phyloP scores from a whole-genome alignment of 2,329 filamentous ascomycete species.

The Botrytis galanthina region DNA sequence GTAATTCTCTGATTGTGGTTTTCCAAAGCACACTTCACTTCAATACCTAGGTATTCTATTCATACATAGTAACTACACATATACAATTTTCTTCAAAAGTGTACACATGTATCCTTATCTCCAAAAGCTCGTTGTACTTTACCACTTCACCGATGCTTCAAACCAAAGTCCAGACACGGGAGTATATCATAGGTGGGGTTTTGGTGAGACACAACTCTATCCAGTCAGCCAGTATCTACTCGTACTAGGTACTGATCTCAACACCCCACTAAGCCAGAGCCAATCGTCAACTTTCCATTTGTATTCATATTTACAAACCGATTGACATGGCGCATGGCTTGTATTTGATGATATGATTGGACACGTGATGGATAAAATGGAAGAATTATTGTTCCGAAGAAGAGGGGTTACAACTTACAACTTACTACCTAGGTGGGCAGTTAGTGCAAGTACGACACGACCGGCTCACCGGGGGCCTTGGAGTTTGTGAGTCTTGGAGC shows the following conservation, averaged over 20 bases:
- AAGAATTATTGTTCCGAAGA: constrained; percentile 1
- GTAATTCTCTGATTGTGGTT: neutral
- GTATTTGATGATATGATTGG: neutral
- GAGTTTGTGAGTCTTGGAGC: too few species aligned
- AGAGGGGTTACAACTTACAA: too few species aligned
- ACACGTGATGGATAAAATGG: neutral
- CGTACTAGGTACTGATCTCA: neutral
- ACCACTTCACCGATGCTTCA: constrained; percentile 6
- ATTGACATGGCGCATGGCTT: neutral
- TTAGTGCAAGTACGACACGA: neutral
- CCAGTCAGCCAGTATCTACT: neutral
- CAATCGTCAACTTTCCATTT: constrained; percentile 4
- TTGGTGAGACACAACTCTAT: neutral
- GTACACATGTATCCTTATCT: neutral
- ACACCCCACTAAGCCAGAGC: neutral
- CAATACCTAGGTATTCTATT: neutral
- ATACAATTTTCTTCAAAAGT: neutral
- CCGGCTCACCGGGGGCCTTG: neutral
- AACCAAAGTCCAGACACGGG: neutral
- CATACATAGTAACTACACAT: neutral
- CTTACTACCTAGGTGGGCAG: too few species aligned
- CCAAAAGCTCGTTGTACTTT: neutral
- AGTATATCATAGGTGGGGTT: neutral
- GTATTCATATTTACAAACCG: neutral
- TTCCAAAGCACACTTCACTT: neutral